These are phyloP conservation scores for Carex arenaria DNA, from an alignment of 202 grass and related monocot genomes.

Conservation along the genomic window DNA sequence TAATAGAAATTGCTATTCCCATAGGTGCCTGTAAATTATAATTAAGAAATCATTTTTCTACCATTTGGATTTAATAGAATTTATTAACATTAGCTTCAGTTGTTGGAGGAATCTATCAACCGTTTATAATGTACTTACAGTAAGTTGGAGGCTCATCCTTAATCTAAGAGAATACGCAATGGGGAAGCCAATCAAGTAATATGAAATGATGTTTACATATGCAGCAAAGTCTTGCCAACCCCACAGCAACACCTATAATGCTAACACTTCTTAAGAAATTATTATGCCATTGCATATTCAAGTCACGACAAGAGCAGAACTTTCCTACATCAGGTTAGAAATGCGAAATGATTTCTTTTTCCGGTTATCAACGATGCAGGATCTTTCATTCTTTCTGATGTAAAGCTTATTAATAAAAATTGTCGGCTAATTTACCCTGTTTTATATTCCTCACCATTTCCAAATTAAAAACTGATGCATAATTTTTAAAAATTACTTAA, in stretches of 20 bases:
- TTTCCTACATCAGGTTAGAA: background rate
- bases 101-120: background rate
- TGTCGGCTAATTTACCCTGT: no score
- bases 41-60: background rate
- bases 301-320: background rate
- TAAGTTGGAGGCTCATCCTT: constrained; percentile 13
- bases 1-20: no score
- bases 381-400: no score
- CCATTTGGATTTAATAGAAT: background rate
- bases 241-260: constrained; percentile 26
- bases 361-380: no score
- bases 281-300: background rate
- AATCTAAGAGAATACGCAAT: constrained; percentile 34
- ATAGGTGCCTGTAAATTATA: no score
- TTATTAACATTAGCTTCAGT: background rate
- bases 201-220: no score
- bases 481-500: no score
- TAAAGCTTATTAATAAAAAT: no score
- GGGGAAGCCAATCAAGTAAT: background rate
- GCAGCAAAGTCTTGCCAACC: background rate
- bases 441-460: no score
- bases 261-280: background rate
- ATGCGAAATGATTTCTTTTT: no score
- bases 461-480: no score
- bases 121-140: constrained; percentile 13